Percentiles rank a stretch among this genome's conserved stretches.
Conservation (phyloP, 208 protist genomes). For the Crithidia bombi region DNA sequence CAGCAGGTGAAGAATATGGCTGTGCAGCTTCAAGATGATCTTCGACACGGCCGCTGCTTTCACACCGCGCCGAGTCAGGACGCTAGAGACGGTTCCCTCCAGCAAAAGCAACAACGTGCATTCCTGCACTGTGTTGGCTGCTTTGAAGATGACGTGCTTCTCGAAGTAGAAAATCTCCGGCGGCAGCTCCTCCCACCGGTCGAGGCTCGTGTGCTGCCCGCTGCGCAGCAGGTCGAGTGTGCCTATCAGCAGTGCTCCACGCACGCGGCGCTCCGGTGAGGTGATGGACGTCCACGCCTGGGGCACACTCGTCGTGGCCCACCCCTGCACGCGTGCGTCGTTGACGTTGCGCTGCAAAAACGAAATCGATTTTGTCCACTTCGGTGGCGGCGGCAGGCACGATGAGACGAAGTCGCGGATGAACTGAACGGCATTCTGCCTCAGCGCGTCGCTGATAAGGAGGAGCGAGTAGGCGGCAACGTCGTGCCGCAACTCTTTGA, state of each 20-base stretch:
- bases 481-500: slow-evolving; percentile 63
- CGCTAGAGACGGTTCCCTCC: slow-evolving; percentile 69
- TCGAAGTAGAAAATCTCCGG: slow-evolving; percentile 85
- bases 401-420: slow-evolving; percentile 72
- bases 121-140: slow-evolving; percentile 85
- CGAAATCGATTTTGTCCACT: slow-evolving; percentile 65
- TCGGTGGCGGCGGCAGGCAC: slow-evolving; percentile 53
- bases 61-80: slow-evolving; percentile 55
- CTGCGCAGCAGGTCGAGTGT: slow-evolving; percentile 67
- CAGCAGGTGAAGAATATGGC: slow-evolving; percentile 56
- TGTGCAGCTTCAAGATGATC: slow-evolving; percentile 58
- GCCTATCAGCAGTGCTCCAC: slow-evolving; percentile 62
- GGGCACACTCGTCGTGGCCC: slow-evolving; percentile 37
- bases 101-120: slow-evolving; percentile 68
- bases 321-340: slow-evolving; percentile 39
- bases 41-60: slow-evolving; percentile 40
- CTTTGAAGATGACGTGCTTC: slow-evolving; percentile 71
- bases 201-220: slow-evolving; percentile 40
- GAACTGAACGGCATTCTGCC: slow-evolving; percentile 66
- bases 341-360: slow-evolving; percentile 64
- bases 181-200: slow-evolving; percentile 77
- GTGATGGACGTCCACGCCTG: slow-evolving; percentile 44
- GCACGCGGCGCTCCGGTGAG: slow-evolving; percentile 55
- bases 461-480: slow-evolving; percentile 72
- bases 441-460: slow-evolving; percentile 58